Conservation (phyloP, 129 eudicot species). For the Oenanthe sinensis region DNA sequence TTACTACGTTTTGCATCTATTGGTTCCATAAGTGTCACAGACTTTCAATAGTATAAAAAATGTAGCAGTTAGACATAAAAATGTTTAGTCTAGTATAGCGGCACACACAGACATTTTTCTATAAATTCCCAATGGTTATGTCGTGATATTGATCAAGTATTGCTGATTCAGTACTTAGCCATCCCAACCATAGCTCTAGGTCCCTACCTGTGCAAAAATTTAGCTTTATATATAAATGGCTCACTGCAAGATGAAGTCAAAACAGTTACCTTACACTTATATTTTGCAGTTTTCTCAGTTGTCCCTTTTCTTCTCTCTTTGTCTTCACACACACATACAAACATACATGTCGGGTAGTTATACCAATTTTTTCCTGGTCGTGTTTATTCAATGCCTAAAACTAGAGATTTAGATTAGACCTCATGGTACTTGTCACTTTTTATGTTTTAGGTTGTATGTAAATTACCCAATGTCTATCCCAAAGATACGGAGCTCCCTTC, state of each 20-base stretch:
- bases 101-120: neutral
- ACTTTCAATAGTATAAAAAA: neutral
- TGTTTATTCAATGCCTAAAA: neutral
- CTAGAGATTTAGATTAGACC: neutral
- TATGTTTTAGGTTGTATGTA: slow-evolving; percentile 38
- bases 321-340: neutral
- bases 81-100: neutral
- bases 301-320: neutral
- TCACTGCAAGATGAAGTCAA: neutral
- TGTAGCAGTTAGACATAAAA: neutral
- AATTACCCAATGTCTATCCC: slow-evolving; percentile 36
- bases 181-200: neutral
- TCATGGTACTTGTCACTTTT: slow-evolving; percentile 5
- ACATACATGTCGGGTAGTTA: neutral
- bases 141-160: neutral
- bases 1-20: neutral
- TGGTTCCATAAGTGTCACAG: neutral
- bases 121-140: neutral
- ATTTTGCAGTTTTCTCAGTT: neutral
- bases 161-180: neutral
- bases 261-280: neutral
- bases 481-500: slow-evolving; percentile 64
- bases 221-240: neutral
- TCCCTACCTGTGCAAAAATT: neutral
- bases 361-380: neutral